phyloP scores from a whole-genome alignment of 2,329 filamentous ascomycete genomes.

The Fusarium solani-melongenae region DNA sequence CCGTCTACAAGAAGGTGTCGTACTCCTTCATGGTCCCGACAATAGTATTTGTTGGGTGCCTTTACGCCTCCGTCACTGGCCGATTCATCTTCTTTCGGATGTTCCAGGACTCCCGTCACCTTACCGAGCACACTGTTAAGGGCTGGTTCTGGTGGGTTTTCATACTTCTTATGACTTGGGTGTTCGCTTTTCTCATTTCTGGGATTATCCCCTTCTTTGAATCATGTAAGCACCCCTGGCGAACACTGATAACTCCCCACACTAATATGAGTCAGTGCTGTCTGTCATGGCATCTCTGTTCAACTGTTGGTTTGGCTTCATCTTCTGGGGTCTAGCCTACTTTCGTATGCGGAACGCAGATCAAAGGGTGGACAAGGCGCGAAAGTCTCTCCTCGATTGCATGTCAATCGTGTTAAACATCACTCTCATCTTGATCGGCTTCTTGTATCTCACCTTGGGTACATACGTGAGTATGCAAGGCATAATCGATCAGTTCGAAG shows the following conservation, averaged over 20 bases:
- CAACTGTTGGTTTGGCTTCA: constrained; percentile 93
- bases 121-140: constrained; percentile 80
- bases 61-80: constrained; percentile 89
- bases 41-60: constrained; percentile 87
- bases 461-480: constrained; percentile 83
- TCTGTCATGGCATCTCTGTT: constrained; percentile 86
- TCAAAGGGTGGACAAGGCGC: constrained; percentile 60
- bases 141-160: constrained; percentile 83
- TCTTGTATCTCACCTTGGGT: constrained; percentile 82
- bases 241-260: neutral
- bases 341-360: constrained; percentile 79
- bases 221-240: constrained; percentile 61
- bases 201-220: constrained; percentile 95
- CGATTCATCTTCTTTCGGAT: constrained; percentile 92
- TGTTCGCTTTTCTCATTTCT: constrained; percentile 86
- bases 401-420: constrained; percentile 75
- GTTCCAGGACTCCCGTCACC: constrained; percentile 81
- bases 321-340: constrained; percentile 90
- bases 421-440: constrained; percentile 76
- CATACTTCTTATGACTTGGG: constrained; percentile 78
- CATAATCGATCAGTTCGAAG: constrained; percentile 79
- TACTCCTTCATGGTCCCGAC: constrained; percentile 97
- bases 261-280: constrained; percentile 56
- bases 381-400: constrained; percentile 61
- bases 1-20: constrained; percentile 84